Percentiles rank a stretch among this genome's conserved stretches.
Evolutionary conservation across 1,139 yeast genomes (phyloP).

Genomic region (Diutina scorzettiae): DNA sequence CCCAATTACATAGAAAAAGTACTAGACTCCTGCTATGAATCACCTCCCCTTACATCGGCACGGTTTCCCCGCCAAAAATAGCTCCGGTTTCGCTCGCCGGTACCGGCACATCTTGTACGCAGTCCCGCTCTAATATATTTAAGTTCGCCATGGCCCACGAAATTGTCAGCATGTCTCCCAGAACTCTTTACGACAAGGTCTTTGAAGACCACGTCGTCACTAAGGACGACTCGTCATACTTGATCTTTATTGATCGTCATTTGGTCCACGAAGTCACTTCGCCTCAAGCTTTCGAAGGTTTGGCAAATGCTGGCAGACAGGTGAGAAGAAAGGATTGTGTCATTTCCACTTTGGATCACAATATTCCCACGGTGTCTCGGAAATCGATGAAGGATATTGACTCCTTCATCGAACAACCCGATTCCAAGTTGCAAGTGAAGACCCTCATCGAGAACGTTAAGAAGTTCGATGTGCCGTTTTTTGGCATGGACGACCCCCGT

Average conservation of each 20-base stretch:
- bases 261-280: slow-evolving; percentile 96
- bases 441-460: slow-evolving; percentile 89
- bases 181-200: slow-evolving; percentile 89
- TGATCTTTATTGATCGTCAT: slow-evolving; percentile 90
- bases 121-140: no score
- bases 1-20: no score
- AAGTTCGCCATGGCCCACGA: no score
- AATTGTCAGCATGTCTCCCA: slow-evolving; percentile 14
- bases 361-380: slow-evolving; percentile 87
- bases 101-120: no score
- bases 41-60: no score
- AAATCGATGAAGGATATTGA: slow-evolving; percentile 58
- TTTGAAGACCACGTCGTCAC: slow-evolving; percentile 91
- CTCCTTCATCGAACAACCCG: slow-evolving; percentile 81
- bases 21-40: no score
- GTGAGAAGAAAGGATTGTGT: slow-evolving; percentile 94
- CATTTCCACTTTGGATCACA: slow-evolving; percentile 94
- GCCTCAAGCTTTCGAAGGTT: slow-evolving; percentile 97
- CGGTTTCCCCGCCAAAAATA: no score
- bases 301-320: slow-evolving; percentile 70
- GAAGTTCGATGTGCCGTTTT: slow-evolving; percentile 78
- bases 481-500: slow-evolving; percentile 87
- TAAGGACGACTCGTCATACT: slow-evolving; percentile 70
- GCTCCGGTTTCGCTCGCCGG: no score
- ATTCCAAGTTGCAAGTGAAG: slow-evolving; percentile 82